A percentile compares a stretch with the other conserved stretches of the same genome.
phyloP scores from a whole-genome alignment of 495 filamentous ascomycete species.

The Hyaloscypha variabilis region DNA sequence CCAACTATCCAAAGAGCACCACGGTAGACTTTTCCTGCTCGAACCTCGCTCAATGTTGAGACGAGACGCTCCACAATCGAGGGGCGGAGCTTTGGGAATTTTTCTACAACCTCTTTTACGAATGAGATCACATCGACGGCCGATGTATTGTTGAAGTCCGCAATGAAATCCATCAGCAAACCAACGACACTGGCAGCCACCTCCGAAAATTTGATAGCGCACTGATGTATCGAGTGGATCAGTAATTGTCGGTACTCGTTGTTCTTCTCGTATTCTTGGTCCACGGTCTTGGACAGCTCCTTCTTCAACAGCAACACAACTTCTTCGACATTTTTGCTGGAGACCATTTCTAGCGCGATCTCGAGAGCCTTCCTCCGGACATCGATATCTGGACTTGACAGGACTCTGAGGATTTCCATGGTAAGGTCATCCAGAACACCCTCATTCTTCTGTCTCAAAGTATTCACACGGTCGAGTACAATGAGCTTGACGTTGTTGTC shows the following conservation, averaged over 20 bases:
- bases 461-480: slow-evolving; percentile 91
- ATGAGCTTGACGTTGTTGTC: slow-evolving; percentile 99
- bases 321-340: slow-evolving; percentile 98
- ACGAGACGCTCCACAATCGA: slow-evolving; percentile 89
- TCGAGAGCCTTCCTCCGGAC: slow-evolving; percentile 89
- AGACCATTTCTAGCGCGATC: slow-evolving; percentile 96
- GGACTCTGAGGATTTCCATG: slow-evolving; percentile 98
- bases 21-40: slow-evolving; percentile 96
- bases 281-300: slow-evolving; percentile 94
- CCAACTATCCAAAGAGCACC: slow-evolving; percentile 97
- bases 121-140: slow-evolving; percentile 98
- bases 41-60: slow-evolving; percentile 87
- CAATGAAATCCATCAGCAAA: slow-evolving; percentile 98
- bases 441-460: slow-evolving; percentile 87
- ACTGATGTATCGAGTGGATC: slow-evolving; percentile 96
- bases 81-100: slow-evolving; percentile 86
- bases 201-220: slow-evolving; percentile 98
- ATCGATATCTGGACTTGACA: slow-evolving; percentile 95
- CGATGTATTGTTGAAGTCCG: slow-evolving; percentile 95
- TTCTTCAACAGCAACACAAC: slow-evolving; percentile 96
- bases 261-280: slow-evolving; percentile 99
- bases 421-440: slow-evolving; percentile 92
- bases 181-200: slow-evolving; percentile 96
- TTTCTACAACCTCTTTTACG: slow-evolving; percentile 98
- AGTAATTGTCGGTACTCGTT: slow-evolving; percentile 94